Evolutionary conservation across 495 filamentous ascomycete species (phyloP).

Genomic region (Articulospora tetracladia): DNA sequence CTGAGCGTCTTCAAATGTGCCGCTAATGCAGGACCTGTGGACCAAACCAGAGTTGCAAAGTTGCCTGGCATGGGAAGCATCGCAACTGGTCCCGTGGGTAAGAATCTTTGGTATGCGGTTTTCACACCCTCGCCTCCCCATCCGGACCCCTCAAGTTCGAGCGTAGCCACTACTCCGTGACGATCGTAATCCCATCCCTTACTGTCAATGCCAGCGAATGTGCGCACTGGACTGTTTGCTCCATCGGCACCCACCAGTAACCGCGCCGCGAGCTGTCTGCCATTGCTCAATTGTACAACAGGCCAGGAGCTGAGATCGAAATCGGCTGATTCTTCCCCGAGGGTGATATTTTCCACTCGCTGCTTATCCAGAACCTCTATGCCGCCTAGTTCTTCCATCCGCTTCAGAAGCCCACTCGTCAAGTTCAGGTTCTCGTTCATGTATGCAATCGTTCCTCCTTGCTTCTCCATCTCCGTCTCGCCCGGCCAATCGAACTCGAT

Average conservation of each 20-base stretch:
- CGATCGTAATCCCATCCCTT: constrained; percentile 91
- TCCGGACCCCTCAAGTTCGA: constrained; percentile 60
- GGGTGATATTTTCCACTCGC: constrained; percentile 69
- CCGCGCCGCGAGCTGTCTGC: constrained; percentile 65
- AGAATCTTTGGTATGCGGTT: constrained; percentile 91
- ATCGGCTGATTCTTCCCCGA: constrained; percentile 65
- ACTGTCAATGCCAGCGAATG: constrained; percentile 80
- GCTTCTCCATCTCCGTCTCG: constrained; percentile 33
- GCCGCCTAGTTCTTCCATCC: constrained; percentile 63
- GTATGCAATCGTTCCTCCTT: constrained; percentile 68
- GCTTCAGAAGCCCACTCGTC: constrained; percentile 66
- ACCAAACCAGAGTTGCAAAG: constrained; percentile 87
- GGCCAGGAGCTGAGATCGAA: constrained; percentile 85
- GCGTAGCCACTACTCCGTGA: constrained; percentile 86
- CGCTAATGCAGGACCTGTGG: constrained; percentile 75
- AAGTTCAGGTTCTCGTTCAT: constrained; percentile 97
- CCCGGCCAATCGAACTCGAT: constrained; percentile 82
- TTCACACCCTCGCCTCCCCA: constrained; percentile 53
- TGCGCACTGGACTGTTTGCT: constrained; percentile 87
- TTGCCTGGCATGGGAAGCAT: constrained; percentile 84
- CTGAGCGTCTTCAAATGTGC: constrained; percentile 73
- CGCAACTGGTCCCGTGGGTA: constrained; percentile 87
- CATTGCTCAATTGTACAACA: constrained; percentile 61
- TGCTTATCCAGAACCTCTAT: constrained; percentile 70
- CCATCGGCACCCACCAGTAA: constrained; percentile 93